Percentiles rank a stretch among this genome's conserved stretches.
These are phyloP conservation scores for Solanum medicagineum DNA, from an alignment of 257 asterid species.

Conservation along the genomic window DNA sequence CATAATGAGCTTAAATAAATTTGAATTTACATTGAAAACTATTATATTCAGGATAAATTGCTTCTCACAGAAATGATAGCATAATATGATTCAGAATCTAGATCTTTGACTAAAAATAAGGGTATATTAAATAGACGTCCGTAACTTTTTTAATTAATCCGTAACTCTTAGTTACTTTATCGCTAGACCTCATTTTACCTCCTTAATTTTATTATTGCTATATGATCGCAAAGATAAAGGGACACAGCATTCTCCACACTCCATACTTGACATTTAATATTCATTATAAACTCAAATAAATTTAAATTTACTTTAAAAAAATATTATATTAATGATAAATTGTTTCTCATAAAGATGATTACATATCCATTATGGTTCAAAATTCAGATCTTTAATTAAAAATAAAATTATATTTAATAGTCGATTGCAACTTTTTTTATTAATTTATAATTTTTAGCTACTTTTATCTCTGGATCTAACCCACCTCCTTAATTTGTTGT, in stretches of 20 bases:
- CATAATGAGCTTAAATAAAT: neutral
- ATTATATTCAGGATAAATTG: accelerated
- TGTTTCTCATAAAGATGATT: accelerated
- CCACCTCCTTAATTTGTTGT: neutral
- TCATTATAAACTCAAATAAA: neutral
- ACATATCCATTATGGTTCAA: neutral
- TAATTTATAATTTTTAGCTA: neutral
- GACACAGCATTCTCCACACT: too few relatives aligned
- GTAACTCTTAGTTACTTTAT: neutral
- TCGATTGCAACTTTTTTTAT: neutral
- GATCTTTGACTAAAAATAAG: neutral
- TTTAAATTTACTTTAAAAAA: neutral
- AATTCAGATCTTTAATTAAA: neutral
- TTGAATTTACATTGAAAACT: neutral
- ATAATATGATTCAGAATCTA: neutral
- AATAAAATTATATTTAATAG: neutral
- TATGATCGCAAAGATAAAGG: too few relatives aligned
- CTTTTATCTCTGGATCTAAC: neutral
- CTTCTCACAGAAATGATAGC: neutral
- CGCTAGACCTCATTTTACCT: neutral
- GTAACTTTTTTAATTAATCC: neutral
- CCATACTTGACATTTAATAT: neutral
- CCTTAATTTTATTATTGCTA: too few relatives aligned
- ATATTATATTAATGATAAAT: neutral
- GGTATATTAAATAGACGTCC: accelerated